Base-by-base conservation (phyloP, 2,329 filamentous ascomycete genomes). In the Sarocladium kiliense region DNA sequence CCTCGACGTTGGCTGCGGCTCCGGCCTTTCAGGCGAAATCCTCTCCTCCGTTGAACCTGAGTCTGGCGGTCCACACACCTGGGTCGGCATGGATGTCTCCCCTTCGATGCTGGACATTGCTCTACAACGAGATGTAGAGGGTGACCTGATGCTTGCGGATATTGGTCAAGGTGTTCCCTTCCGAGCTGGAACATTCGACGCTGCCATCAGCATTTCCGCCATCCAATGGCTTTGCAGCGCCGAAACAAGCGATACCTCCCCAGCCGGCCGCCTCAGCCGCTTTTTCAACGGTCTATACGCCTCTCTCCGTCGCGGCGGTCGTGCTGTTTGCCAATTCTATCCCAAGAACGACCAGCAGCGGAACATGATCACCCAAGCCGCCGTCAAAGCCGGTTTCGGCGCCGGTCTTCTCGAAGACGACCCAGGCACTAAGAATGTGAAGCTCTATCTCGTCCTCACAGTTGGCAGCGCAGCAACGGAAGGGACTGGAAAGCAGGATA, bases 171-270 rank as follows among this genome's bases (percentile, higher is more conserved):
- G 94, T 1, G 84, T 99, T 0, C 94, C 94, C 0, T 99, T 99
- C 69, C 86, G 94, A 16, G 84, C 94, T 0, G 94, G 94, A 30
- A 84, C 87, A 0, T 99, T 99, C 67, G 94, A 99, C 68, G 94
- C 93, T 0, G 94, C 94, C 21, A 91, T 99, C 63, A 91, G 86
- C 65, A 97, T 99, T 68, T 91, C 85, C 62, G 94, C 94, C 1
- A 88, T 99, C n/a, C 94, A 99, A 71, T 99, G 94, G 94, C 79
- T 99, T 27, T 99, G 94, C 71, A 97, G 96, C 70, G 94, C 93
- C 39, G 94, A 97, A 70, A 89, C 82, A 57, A 89, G 84, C 66
- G 91, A 95, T 51, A 92, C 94, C 0, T 89, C 82, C 1, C 88
- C 91, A 1, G 82, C 88, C 26, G 90, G 88, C 0, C 77, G 94